Evolutionary conservation across 2,329 filamentous ascomycete genomes (phyloP), one percentile per base, ranked within the genome.

Genomic region (Fusarium sp.): DNA sequence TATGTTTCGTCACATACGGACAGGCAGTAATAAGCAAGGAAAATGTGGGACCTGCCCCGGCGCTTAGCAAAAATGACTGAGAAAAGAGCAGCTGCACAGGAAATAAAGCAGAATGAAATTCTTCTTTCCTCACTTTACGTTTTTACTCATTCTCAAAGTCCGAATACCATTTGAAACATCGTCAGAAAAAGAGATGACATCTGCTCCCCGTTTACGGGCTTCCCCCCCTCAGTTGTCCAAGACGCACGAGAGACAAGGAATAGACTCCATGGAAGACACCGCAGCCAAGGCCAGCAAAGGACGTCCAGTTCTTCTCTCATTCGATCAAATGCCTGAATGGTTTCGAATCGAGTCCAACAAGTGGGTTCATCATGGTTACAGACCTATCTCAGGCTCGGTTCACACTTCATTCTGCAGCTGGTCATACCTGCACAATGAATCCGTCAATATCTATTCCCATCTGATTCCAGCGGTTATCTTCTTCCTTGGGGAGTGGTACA

Each of bases 391-490:
- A 22, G 30, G 30, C 40, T 56, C 53, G 4, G 18, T 37, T 29
- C 42, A 11, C 3, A 7, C 42, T 46, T 56, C 53, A 4, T 24
- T 47, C 12, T 29, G 12, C 18, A 56, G 53, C 10, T 29, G 8
- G 22, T 56, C 12, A 8, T 56, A 56, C 7, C 20, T 56, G 2
- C 53, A 56, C 6, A 56, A 46, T 4, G 53, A 56, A 20, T 46
- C 42, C 4, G 18, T 56, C 22, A 56, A 56, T n/a, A 56, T 56
- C 22, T 56, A 46, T 25, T 46, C 53, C 7, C 53, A 56, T 27
- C 53, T 56, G 2, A 27, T 56, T 18, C 42, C 53, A 3, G 22
- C 42, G 3, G 12, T 37, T 22, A 18, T 47, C 2, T 56, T 22
- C 30, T 29, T 56, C 1, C 6, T 47, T 13, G 42, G 53, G 13